Conservation (phyloP, 2,329 filamentous ascomycete genomes). For the Diaporthe aspalathi region DNA sequence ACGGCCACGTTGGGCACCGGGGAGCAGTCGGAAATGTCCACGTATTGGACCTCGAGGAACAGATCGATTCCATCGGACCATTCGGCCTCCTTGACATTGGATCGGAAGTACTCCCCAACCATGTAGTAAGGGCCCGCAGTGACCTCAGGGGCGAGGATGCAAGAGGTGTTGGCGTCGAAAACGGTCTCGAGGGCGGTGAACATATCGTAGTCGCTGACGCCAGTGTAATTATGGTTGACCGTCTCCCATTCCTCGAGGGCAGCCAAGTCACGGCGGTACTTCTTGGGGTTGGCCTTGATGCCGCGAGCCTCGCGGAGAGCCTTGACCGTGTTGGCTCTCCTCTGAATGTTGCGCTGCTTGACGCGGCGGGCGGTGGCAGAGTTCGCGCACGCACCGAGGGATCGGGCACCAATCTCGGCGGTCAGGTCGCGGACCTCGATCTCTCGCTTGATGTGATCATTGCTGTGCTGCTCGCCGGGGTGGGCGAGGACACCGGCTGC, state of each 20-base stretch:
- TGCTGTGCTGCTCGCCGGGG: conserved; percentile 48
- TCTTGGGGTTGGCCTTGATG: conserved; percentile 46
- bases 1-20: conserved; percentile 54
- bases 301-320: conserved; percentile 53
- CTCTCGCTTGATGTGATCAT: conserved; percentile 48
- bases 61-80: conserved; percentile 54
- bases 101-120: conserved; percentile 57
- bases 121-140: conserved; percentile 52
- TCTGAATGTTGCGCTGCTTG: conserved; percentile 53
- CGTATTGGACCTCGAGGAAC: conserved; percentile 50
- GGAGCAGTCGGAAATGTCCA: conserved; percentile 55
- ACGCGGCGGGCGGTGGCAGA: conserved; percentile 52
- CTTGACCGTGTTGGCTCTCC: conserved; percentile 53
- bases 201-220: conserved; percentile 45
- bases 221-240: conserved; percentile 50
- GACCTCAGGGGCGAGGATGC: conserved; percentile 50
- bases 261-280: conserved; percentile 49
- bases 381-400: conserved; percentile 42
- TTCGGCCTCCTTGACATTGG: conserved; percentile 56
- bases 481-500: conserved; percentile 47
- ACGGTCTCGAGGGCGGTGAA: conserved; percentile 49
- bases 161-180: conserved; percentile 50
- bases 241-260: conserved; percentile 49
- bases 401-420: conserved; percentile 48
- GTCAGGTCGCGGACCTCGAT: conserved; percentile 49